phyloP scores from a whole-genome alignment of 306 rosid species.

The Psophocarpus tetragonolobus region DNA sequence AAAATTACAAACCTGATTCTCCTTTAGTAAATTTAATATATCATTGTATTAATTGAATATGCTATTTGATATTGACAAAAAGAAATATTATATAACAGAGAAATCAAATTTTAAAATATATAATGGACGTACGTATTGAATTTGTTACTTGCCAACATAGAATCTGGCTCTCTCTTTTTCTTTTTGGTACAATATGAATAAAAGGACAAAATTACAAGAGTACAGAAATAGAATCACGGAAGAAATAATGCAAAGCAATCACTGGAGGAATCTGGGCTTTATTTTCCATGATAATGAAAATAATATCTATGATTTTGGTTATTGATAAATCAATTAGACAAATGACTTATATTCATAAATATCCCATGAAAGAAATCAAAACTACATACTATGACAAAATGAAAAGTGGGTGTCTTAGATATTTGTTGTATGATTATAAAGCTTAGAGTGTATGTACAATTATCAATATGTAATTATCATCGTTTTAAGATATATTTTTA shows the following conservation, averaged over 20 bases:
- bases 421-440: not conserved
- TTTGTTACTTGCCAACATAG: not conserved
- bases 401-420: not conserved
- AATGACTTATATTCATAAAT: not conserved
- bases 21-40: not conserved
- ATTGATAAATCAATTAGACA: not conserved
- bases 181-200: not conserved
- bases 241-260: not conserved
- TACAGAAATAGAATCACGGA: constrained; percentile 1
- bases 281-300: not conserved
- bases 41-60: not conserved
- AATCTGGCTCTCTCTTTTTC: not conserved
- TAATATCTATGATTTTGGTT: not conserved
- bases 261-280: not conserved
- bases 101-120: not conserved
- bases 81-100: not conserved
- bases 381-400: not conserved
- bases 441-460: not conserved
- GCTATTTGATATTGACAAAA: not conserved
- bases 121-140: not conserved
- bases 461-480: not conserved
- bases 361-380: not conserved
- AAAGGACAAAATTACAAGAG: not conserved
- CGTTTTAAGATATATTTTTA: not conserved
- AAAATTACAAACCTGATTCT: not conserved